These are phyloP conservation scores for Hypoxylon sp. DNA, from an alignment of 2,329 filamentous ascomycete genomes.

Conservation along the genomic window DNA sequence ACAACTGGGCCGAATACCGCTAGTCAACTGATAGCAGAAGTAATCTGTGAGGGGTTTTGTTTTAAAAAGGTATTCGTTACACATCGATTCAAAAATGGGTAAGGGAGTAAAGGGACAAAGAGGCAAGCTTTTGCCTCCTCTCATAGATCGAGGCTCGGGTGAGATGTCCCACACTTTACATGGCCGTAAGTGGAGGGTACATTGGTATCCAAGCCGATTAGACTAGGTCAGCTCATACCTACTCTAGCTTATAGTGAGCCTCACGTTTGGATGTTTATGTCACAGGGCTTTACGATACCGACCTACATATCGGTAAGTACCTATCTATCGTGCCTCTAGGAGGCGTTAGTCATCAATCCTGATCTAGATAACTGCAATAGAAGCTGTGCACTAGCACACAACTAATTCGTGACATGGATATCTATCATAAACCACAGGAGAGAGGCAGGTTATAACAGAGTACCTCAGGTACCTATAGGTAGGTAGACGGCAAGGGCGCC, in stretches of 20 bases:
- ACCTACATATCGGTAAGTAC: neutral
- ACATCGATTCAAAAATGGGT: constrained; percentile 37
- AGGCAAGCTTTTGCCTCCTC: constrained; percentile 32
- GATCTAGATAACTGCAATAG: neutral
- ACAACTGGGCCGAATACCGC: constrained; percentile 27
- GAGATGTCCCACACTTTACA: constrained; percentile 37
- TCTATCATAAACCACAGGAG: neutral
- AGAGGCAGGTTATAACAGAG: neutral
- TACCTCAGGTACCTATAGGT: neutral
- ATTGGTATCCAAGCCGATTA: constrained; percentile 25
- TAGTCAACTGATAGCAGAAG: constrained; percentile 42
- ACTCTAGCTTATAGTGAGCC: constrained; percentile 27
- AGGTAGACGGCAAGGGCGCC: constrained; percentile 7
- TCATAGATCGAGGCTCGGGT: constrained; percentile 37
- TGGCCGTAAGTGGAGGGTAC: constrained; percentile 19
- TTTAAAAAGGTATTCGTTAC: constrained; percentile 41
- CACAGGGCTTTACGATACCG: constrained; percentile 5
- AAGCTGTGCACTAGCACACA: neutral
- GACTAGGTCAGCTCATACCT: constrained; percentile 35
- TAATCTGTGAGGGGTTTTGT: constrained; percentile 28
- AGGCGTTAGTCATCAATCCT: neutral
- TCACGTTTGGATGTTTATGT: constrained; percentile 19
- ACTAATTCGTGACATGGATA: neutral
- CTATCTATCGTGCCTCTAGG: neutral
- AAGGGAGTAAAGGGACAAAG: constrained; percentile 31